Base-by-base conservation (phyloP, 768 basidiomycete genomes). In the Tulasnella calospora region DNA sequence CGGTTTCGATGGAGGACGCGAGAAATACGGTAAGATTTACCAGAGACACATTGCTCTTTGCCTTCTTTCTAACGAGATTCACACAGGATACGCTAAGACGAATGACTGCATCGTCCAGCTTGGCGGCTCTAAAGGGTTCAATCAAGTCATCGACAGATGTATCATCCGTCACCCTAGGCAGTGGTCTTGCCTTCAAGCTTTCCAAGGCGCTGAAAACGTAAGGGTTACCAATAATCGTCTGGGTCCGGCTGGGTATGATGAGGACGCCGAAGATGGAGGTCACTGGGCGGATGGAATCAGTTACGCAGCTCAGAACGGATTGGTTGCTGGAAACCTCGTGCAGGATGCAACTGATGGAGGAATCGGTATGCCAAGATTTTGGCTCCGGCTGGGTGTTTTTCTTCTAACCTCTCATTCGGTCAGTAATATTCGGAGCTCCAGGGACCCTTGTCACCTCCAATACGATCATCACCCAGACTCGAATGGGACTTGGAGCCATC, bases 151-250 rank as follows among this genome's bases (percentile, higher is more conserved):
- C 57, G 82, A 82, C 76, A 73, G 77, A 27, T 82, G 82, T 55
- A 78, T 82, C 35, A 71, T 82, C 57, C 77, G 80, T 4, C 76
- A 82, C 47, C 81, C 82, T 17, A 72, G 82, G 21, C 80, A 81
- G 40, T 82, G 82, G 82, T 81, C 77, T 27, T 81, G 81, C 70
- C 67, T 82, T 36, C 82, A 82, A 73, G 82, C 80, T 12, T 82
- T 82, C 73, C 79, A 82, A 77, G 81, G 82, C 3, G 38, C 30
- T 4, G 77, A 78, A 35, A 71, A 46, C 77, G 69, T 78, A n/a
- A 41, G 69, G n/a, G 44, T 76, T 9, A 76, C 75, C 12, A 76
- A 76, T 30, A 76, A 76, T 33, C 57, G 47, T 7, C 27, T 76
- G 10, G 75, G 81, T 15, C 81, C 81, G 27, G 81, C 81, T n/a